These are phyloP conservation scores for Coemansia sp. DNA, from an alignment of 192 early-diverging fungal genomes.

Conservation along the genomic window DNA sequence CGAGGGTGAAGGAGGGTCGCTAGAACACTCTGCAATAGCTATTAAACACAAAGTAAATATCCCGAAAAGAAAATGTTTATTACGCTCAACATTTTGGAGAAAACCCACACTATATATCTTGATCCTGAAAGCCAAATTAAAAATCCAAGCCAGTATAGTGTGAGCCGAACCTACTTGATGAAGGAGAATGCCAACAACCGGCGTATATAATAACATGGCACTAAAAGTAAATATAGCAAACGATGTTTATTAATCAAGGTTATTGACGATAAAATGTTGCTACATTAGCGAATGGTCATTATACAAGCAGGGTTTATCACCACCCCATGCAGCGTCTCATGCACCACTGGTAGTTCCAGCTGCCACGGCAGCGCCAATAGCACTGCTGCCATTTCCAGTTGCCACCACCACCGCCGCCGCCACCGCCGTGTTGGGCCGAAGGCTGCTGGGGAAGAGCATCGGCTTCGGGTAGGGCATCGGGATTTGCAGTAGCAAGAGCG, in stretches of 20 bases:
- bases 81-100: too few species aligned
- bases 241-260: neutral
- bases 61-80: too few species aligned
- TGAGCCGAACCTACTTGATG: too few species aligned
- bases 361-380: neutral
- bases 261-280: neutral
- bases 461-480: neutral
- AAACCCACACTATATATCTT: too few species aligned
- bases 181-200: too few species aligned
- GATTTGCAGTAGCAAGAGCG: neutral
- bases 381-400: neutral
- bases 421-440: neutral
- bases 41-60: too few species aligned
- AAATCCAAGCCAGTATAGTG: too few species aligned
- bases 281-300: neutral
- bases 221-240: neutral
- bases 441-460: neutral
- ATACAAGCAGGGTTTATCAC: neutral
- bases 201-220: neutral
- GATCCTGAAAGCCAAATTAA: too few species aligned
- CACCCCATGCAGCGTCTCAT: constrained; percentile 15
- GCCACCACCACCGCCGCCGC: neutral
- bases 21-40: too few species aligned
- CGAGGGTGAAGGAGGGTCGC: too few species aligned
- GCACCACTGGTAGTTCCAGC: constrained; percentile 18